These are phyloP conservation scores for Penicillium nucicola DNA, from an alignment of 495 filamentous ascomycete species.

Conservation along the genomic window DNA sequence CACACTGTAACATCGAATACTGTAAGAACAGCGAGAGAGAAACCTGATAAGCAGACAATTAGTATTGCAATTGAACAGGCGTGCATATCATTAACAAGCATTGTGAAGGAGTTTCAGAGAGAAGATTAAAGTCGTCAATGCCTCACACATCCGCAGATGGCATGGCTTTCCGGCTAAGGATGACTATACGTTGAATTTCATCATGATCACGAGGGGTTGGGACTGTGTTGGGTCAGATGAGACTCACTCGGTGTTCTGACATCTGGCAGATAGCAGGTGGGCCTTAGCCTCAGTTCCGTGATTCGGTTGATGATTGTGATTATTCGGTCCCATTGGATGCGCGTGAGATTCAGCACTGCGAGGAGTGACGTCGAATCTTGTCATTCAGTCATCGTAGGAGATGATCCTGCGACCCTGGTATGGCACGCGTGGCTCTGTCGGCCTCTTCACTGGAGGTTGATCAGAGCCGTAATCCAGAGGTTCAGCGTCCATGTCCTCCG, in stretches of 20 bases:
- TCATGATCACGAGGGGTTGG: conserved; percentile 20
- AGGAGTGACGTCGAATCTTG: not conserved
- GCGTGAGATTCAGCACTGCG: no score
- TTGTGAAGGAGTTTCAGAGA: conserved; percentile 25
- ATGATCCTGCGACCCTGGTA: conserved; percentile 32
- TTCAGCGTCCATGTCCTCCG: not conserved
- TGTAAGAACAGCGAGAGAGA: no score
- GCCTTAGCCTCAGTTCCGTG: not conserved
- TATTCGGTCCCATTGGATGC: no score
- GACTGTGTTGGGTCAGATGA: not conserved
- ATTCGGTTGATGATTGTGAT: not conserved
- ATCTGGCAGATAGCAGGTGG: no score
- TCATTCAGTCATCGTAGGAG: conserved; percentile 39
- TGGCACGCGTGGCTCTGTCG: not conserved
- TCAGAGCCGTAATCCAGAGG: conserved; percentile 15
- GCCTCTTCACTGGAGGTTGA: not conserved
- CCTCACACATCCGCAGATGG: conserved; percentile 39
- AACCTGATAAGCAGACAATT: not conserved
- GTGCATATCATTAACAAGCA: not conserved
- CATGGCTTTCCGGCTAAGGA: conserved; percentile 49
- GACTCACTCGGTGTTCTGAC: conserved; percentile 3
- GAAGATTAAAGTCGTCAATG: conserved; percentile 38
- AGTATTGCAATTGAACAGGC: not conserved
- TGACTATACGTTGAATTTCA: conserved; percentile 41
- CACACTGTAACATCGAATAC: no score